Conservation (phyloP, 257 asterid species). For the Asclepias syriaca region DNA sequence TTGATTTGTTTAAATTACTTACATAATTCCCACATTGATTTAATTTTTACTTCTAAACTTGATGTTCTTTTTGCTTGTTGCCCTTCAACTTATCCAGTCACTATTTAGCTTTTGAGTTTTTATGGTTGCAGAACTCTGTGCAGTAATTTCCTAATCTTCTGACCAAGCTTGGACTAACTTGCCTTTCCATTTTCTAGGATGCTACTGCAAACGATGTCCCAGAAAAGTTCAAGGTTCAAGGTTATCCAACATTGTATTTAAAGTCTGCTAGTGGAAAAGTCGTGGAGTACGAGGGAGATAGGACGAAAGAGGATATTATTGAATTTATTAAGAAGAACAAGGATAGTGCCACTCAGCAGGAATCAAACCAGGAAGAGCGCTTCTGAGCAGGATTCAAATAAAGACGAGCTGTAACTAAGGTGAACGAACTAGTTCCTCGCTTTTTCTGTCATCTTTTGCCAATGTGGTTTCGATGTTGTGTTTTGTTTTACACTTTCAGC, state of each 20-base stretch:
- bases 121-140: not conserved
- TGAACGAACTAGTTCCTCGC: not conserved
- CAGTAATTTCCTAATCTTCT: not conserved
- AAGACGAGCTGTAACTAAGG: conserved; percentile 66
- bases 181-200: conserved; percentile 40
- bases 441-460: not conserved
- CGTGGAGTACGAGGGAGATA: conserved; percentile 54
- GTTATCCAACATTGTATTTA: conserved; percentile 82
- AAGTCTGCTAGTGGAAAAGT: conserved; percentile 60
- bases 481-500: not conserved
- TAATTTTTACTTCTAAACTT: not conserved
- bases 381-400: conserved; percentile 33
- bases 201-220: conserved; percentile 79
- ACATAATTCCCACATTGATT: not conserved
- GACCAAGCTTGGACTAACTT: not conserved
- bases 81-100: not conserved
- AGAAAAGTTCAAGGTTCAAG: conserved; percentile 53
- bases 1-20: not conserved
- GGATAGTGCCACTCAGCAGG: conserved; percentile 33
- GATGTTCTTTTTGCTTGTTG: not conserved
- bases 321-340: conserved; percentile 65
- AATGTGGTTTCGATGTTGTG: not conserved
- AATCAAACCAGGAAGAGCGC: conserved; percentile 37
- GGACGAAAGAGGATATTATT: conserved; percentile 63
- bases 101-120: not conserved